Base-by-base conservation (phyloP, 1,139 yeast species). In the Nadsonia starkeyi-henricii region DNA sequence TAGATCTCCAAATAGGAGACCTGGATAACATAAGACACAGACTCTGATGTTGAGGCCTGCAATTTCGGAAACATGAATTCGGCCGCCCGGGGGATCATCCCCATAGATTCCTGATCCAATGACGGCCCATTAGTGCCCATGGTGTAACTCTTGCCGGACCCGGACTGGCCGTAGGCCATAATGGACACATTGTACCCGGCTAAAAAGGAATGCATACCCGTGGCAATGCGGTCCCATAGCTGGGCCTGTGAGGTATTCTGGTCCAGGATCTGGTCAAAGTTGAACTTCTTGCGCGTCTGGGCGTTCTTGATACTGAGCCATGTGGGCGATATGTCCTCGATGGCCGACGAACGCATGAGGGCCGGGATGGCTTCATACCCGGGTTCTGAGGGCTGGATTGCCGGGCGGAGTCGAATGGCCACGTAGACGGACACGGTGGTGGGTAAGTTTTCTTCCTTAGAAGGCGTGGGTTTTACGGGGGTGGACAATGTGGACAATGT, bases 1-100 rank as follows among this genome's bases (percentile, higher is more conserved):
- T 81, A 83, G 47, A 81, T 67, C 60, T 81, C 93, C 62, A 88
- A 67, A 43, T 55, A 60, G 2, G 57, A 51, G 9, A 55, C 61
- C 7, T 54, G 41, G 12, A 59, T 51, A 1, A 52, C 50, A 53
- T 55, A 57, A 54, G 57, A 2, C 23, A 15, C 2, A 8, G 7
- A 5, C 20, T 15, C n/a, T 41, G 30, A 45, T 19, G 2, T 44
- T 41, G 8, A 26, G 20, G 13, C 30, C 37, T 15, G 28, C n/a
- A 18, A 45, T 45, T 52, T 48, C 5, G 43, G 42, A 43, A 57
- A 58, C n/a, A 58, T 43, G 18, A 39, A 45, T 5, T 50, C 44
- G 8, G 57, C 51, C 18, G 58, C 57, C 20, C 62, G 46, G 5
- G 53, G 53, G 12, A 57, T 52, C 1, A 59, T 48, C 1, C 62